Percentiles rank a stretch among this genome's conserved stretches.
Evolutionary conservation across 2,329 filamentous ascomycete species (phyloP).

Genomic region (Ascochyta koolunga): DNA sequence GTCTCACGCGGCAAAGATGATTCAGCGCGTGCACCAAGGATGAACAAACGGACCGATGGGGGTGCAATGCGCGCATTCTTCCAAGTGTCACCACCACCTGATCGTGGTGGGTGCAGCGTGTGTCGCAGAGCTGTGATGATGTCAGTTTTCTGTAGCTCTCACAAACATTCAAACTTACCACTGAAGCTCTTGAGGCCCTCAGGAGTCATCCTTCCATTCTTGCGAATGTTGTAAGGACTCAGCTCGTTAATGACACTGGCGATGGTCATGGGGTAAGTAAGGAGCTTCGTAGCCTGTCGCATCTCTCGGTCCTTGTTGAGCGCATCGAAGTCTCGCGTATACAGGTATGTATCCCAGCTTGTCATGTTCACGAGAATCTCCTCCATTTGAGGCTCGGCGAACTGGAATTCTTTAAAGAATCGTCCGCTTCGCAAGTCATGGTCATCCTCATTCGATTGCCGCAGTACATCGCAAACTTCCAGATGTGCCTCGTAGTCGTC

Average conservation of each 20-base stretch:
- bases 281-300: slow-evolving; percentile 87
- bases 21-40: slow-evolving; percentile 94
- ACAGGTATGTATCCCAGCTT: slow-evolving; percentile 97
- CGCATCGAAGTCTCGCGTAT: slow-evolving; percentile 87
- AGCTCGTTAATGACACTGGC: slow-evolving; percentile 92
- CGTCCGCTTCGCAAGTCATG: slow-evolving; percentile 91
- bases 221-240: slow-evolving; percentile 85
- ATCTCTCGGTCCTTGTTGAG: slow-evolving; percentile 89
- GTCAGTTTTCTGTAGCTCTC: slow-evolving; percentile 14
- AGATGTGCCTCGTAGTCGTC: slow-evolving; percentile 94
- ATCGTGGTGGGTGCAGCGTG: slow-evolving; percentile 84
- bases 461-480: slow-evolving; percentile 87
- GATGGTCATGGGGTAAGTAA: slow-evolving; percentile 93
- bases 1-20: slow-evolving; percentile 92
- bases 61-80: slow-evolving; percentile 82
- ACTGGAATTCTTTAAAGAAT: slow-evolving; percentile 92
- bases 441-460: slow-evolving; percentile 97
- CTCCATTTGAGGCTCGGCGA: slow-evolving; percentile 87
- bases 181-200: slow-evolving; percentile 95
- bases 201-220: slow-evolving; percentile 75
- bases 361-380: slow-evolving; percentile 96
- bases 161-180: slow-evolving; percentile 62
- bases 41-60: slow-evolving; percentile 88
- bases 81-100: slow-evolving; percentile 74
- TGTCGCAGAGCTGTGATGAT: slow-evolving; percentile 76